Percentiles rank a stretch among this genome's conserved stretches.
phyloP scores from a whole-genome alignment of 352 stramenopile genomes.

The Pseudoperonospora humuli region DNA sequence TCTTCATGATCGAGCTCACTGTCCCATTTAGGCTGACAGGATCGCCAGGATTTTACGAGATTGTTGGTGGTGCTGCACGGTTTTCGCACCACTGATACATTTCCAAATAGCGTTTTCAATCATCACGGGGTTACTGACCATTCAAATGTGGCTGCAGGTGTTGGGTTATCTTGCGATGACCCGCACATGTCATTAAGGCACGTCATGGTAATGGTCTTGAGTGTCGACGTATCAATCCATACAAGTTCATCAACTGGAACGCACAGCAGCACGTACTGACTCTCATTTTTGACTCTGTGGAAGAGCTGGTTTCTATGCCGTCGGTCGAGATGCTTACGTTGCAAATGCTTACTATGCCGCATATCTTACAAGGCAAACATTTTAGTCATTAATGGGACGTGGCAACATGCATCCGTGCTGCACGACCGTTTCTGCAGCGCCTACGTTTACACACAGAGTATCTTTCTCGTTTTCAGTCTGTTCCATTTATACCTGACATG shows the following conservation, averaged over 20 bases:
- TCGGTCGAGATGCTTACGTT: background rate
- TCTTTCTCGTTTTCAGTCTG: background rate
- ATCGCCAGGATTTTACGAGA: conserved; percentile 8
- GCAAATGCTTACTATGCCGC: background rate
- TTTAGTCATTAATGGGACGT: conserved; percentile 7
- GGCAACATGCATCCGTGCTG: conserved; percentile 10
- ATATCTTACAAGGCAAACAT: background rate
- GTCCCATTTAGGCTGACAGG: conserved; percentile 6
- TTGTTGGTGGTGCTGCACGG: conserved; percentile 4
- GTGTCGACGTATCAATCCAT: conserved; percentile 6
- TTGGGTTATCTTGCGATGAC: background rate
- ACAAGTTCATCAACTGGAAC: conserved; percentile 14
- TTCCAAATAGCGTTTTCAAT: conserved; percentile 1
- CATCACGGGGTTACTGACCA: conserved; percentile 14
- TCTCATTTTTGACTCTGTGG: conserved; percentile 6
- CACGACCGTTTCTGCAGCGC: conserved; percentile 4
- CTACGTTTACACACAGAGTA: background rate
- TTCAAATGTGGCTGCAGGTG: background rate
- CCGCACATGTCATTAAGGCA: conserved; percentile 2
- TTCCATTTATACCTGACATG: conserved; percentile 4
- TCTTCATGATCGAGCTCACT: conserved; percentile 6
- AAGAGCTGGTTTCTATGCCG: conserved; percentile 1
- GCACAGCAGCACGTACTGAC: background rate
- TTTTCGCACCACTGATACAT: background rate
- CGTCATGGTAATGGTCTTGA: conserved; percentile 9